Conservation (phyloP, 139 green algal species). For the Nannochloris sp. region DNA sequence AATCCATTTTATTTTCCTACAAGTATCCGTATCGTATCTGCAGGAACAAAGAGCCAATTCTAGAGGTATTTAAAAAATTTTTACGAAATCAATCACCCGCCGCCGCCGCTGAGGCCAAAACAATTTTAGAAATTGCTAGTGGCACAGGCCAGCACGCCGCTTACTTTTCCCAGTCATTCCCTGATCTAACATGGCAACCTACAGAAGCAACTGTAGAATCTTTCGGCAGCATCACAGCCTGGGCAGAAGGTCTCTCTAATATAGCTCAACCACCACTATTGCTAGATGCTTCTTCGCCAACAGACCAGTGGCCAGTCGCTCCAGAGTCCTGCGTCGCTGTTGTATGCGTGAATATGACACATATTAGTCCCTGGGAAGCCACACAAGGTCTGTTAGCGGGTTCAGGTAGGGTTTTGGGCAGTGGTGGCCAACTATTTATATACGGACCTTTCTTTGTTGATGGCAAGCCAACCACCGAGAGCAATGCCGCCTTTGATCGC, state of each 20-base stretch:
- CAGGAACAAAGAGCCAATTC: neutral
- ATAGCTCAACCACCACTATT: conserved; percentile 17
- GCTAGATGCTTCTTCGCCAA: conserved; percentile 19
- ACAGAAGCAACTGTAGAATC: conserved; percentile 24
- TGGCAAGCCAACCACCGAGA: conserved; percentile 28
- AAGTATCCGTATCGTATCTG: neutral
- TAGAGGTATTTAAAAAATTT: neutral
- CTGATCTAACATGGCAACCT: conserved; percentile 28
- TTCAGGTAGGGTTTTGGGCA: conserved; percentile 1
- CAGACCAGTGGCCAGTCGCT: neutral
- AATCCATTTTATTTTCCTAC: neutral
- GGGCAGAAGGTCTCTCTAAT: conserved; percentile 7
- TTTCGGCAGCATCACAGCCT: conserved; percentile 16
- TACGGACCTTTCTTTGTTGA: conserved; percentile 52
- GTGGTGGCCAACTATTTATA: conserved; percentile 20
- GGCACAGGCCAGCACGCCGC: conserved; percentile 46
- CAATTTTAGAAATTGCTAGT: conserved; percentile 33
- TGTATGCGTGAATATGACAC: conserved; percentile 41
- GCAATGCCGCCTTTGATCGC: conserved; percentile 46
- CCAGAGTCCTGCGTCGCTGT: conserved; percentile 12
- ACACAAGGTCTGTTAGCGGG: conserved; percentile 40
- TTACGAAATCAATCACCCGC: too few species aligned
- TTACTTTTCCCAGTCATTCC: conserved; percentile 24
- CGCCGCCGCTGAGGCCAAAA: too few species aligned
- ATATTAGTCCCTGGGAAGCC: conserved; percentile 43